Evolutionary conservation across 2,329 filamentous ascomycete genomes (phyloP).

Genomic region (Leptographium wingfieldii): DNA sequence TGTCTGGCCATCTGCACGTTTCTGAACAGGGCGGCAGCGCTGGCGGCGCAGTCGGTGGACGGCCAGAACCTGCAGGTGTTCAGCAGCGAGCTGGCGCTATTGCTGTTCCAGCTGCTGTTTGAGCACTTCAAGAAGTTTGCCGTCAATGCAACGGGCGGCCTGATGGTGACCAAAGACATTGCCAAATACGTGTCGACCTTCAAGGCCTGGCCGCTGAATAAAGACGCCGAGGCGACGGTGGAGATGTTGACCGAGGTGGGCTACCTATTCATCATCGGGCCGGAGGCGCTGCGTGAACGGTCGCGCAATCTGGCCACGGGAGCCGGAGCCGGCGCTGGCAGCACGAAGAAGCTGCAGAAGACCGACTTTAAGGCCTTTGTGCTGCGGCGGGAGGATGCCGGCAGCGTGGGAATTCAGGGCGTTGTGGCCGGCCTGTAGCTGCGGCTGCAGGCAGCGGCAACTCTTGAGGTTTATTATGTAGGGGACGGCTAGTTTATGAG

Average conservation of each 20-base stretch:
- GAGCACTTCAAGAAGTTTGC: slow-evolving; percentile 92
- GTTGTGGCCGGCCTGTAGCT: slow-evolving; percentile 13
- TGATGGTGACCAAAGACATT: slow-evolving; percentile 95
- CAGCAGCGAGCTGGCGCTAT: slow-evolving; percentile 70
- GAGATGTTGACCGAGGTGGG: slow-evolving; percentile 89
- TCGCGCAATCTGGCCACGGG: slow-evolving; percentile 40
- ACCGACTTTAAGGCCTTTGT: slow-evolving; percentile 75
- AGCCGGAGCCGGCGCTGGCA: slow-evolving; percentile 26
- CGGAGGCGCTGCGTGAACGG: slow-evolving; percentile 62
- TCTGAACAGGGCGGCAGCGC: slow-evolving; percentile 52
- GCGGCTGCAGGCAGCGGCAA: no score
- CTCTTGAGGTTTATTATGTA: no score
- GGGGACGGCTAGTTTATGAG: background rate
- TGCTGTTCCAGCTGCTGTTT: slow-evolving; percentile 65
- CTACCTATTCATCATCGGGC: slow-evolving; percentile 87
- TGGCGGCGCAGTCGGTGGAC: slow-evolving; percentile 58
- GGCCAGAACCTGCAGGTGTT: slow-evolving; percentile 75
- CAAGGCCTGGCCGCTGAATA: slow-evolving; percentile 64
- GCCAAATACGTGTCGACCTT: slow-evolving; percentile 83
- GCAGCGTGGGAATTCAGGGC: slow-evolving; percentile 36
- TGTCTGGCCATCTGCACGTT: slow-evolving; percentile 75
- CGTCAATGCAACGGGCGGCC: slow-evolving; percentile 81
- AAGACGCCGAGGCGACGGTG: slow-evolving; percentile 55
- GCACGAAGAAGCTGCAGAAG: slow-evolving; percentile 45
- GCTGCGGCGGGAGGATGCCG: slow-evolving; percentile 70